These are phyloP conservation scores for Cicer pinnatifidum DNA, from an alignment of 306 rosid species.

Conservation along the genomic window DNA sequence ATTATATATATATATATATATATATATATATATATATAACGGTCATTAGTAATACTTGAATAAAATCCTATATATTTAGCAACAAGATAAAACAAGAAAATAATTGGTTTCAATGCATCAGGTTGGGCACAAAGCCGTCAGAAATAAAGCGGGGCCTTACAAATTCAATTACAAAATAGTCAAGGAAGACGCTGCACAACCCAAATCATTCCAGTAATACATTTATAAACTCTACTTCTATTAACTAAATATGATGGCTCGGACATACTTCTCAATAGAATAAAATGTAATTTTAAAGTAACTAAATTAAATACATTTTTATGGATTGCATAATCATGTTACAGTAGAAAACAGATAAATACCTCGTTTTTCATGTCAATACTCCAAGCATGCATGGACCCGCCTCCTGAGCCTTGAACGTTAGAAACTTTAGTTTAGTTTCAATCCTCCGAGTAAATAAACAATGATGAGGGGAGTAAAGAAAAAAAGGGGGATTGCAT, in stretches of 20 bases:
- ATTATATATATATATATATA: too few species aligned
- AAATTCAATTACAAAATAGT: too few species aligned
- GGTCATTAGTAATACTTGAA: background rate
- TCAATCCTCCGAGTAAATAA: background rate
- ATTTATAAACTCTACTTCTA: too few species aligned
- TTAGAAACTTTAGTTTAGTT: slow-evolving; percentile 28
- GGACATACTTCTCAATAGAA: background rate
- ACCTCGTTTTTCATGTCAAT: slow-evolving; percentile 78
- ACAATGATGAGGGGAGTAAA: background rate
- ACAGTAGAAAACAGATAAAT: slow-evolving; percentile 35
- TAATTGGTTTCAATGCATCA: background rate
- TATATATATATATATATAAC: too few species aligned
- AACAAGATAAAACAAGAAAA: background rate
- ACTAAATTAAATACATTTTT: slow-evolving; percentile 1
- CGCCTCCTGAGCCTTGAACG: slow-evolving; percentile 78
- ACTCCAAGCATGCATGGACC: slow-evolving; percentile 95
- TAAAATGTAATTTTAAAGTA: slow-evolving; percentile 6
- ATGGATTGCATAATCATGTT: slow-evolving; percentile 28
- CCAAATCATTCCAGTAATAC: slow-evolving; percentile 19
- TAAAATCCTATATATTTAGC: background rate
- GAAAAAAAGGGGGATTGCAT: background rate
- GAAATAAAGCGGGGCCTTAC: background rate
- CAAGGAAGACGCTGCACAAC: slow-evolving; percentile 3
- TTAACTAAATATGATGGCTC: background rate
- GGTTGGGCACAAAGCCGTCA: background rate